phyloP scores from a whole-genome alignment of 2,329 filamentous ascomycete genomes.

The Xylariaceae sp. region DNA sequence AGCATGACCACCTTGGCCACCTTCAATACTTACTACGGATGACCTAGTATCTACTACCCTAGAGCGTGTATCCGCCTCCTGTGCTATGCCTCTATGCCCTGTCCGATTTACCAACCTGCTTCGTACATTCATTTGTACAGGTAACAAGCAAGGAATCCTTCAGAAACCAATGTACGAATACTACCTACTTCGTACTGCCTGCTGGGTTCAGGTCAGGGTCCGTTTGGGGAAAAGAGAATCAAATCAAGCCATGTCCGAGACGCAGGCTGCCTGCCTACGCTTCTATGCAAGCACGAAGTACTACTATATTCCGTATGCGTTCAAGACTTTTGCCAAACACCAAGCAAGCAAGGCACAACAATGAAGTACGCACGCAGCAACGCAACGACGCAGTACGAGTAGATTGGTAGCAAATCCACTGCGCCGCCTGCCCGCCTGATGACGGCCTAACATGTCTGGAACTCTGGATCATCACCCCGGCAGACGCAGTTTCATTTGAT shows the following conservation, averaged over 20 bases:
- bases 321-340: slow-evolving; percentile 5
- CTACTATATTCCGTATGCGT: not conserved
- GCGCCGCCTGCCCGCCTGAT: slow-evolving; percentile 9
- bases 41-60: too few species aligned
- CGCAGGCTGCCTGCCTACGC: slow-evolving; percentile 1
- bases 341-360: slow-evolving; percentile 2
- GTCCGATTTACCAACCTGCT: not conserved
- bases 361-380: too few species aligned
- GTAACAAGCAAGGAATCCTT: slow-evolving; percentile 3
- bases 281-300: not conserved
- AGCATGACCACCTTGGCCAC: not conserved
- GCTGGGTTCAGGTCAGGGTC: not conserved
- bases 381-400: too few species aligned
- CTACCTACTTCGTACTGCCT: too few species aligned
- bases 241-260: slow-evolving; percentile 4
- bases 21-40: too few species aligned
- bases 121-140: not conserved
- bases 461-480: slow-evolving; percentile 3
- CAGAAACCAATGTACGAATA: not conserved
- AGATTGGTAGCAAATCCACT: slow-evolving; percentile 3
- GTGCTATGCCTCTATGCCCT: not conserved
- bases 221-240: not conserved
- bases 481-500: slow-evolving; percentile 9
- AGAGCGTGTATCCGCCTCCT: too few species aligned
- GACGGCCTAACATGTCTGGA: not conserved